Percentiles rank a stretch among this genome's conserved stretches.
Evolutionary conservation across 2,329 filamentous ascomycete species (phyloP).

Genomic region (Monosporascus sp.): DNA sequence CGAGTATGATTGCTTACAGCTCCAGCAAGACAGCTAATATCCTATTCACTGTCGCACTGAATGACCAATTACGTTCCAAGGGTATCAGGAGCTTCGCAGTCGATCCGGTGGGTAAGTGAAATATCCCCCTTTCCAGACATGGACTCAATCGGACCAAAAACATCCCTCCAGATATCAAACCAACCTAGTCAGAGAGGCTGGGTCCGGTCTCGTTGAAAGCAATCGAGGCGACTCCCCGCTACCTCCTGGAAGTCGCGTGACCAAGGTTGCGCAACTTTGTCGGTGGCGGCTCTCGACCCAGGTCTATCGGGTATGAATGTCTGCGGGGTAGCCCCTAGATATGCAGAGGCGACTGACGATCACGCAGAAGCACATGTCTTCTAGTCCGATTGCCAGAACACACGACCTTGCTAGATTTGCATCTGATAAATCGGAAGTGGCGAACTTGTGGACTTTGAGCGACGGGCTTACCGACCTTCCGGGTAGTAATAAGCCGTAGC

Average conservation of each 20-base stretch:
- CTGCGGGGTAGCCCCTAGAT: constrained; percentile 16
- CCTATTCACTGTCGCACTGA: constrained; percentile 10
- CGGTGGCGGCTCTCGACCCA: constrained; percentile 11
- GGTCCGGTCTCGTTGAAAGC: constrained; percentile 3
- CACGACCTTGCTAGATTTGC: constrained; percentile 4
- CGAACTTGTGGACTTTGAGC: constrained; percentile 8
- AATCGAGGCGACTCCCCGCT: constrained; percentile 4
- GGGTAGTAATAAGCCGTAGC: constrained; percentile 4
- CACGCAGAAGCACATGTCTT: constrained; percentile 5
- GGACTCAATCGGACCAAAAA: constrained; percentile 9
- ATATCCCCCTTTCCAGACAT: constrained; percentile 3
- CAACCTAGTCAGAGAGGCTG: constrained; percentile 7
- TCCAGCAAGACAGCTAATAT: constrained; percentile 10
- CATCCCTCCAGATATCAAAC: constrained; percentile 8
- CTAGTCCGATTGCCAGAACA: constrained; percentile 8
- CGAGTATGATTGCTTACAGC: constrained; percentile 12
- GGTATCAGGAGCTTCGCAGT: constrained; percentile 11
- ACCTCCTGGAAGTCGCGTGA: constrained; percentile 14
- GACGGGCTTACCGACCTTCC: constrained; percentile 6
- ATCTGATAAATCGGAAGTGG: constrained; percentile 6
- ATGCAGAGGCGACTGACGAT: constrained; percentile 13
- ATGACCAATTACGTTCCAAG: constrained; percentile 6
- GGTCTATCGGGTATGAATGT: constrained; percentile 11
- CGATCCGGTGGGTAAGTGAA: constrained; percentile 17
- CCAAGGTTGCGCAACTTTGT: constrained; percentile 14